A percentile compares a stretch with the other conserved stretches of the same genome.
Conservation (phyloP, 805 yeast genomes). For the Nakazawaea siamensis region DNA sequence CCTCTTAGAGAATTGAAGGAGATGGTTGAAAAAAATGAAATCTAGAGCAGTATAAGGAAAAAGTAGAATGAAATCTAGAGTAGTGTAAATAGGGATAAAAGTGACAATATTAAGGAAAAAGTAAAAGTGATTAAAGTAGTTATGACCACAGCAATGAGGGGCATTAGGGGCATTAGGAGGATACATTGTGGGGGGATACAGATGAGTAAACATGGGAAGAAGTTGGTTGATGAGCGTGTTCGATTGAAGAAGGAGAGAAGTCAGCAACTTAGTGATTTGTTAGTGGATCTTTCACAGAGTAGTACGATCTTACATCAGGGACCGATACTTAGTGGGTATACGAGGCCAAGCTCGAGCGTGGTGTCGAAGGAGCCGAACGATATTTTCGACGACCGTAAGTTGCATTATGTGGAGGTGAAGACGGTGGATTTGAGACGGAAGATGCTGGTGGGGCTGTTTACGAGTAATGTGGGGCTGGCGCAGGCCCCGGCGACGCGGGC, state of each 20-base stretch:
- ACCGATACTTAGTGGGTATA: slow-evolving; percentile 2
- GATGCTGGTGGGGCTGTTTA: too few species aligned
- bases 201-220: too few species aligned
- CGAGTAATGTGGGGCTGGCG: too few species aligned
- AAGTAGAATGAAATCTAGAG: too few species aligned
- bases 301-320: slow-evolving; percentile 7
- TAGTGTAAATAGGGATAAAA: too few species aligned
- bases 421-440: slow-evolving; percentile 2
- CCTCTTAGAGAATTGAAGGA: slow-evolving; percentile 17
- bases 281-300: slow-evolving; percentile 6
- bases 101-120: too few species aligned
- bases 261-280: slow-evolving; percentile 2
- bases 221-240: too few species aligned
- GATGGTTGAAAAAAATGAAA: background rate
- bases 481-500: too few species aligned
- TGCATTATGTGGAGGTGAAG: slow-evolving; percentile 2
- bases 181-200: background rate
- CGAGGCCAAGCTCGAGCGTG: slow-evolving; percentile 6
- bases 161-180: background rate
- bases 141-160: too few species aligned
- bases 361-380: slow-evolving; percentile 6
- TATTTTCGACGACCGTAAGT: slow-evolving; percentile 8
- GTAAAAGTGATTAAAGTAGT: too few species aligned
- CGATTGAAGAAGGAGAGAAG: too few species aligned
- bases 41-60: too few species aligned